Conservation (phyloP, 23 red algal species). For the Gracilaria vermiculophylla region DNA sequence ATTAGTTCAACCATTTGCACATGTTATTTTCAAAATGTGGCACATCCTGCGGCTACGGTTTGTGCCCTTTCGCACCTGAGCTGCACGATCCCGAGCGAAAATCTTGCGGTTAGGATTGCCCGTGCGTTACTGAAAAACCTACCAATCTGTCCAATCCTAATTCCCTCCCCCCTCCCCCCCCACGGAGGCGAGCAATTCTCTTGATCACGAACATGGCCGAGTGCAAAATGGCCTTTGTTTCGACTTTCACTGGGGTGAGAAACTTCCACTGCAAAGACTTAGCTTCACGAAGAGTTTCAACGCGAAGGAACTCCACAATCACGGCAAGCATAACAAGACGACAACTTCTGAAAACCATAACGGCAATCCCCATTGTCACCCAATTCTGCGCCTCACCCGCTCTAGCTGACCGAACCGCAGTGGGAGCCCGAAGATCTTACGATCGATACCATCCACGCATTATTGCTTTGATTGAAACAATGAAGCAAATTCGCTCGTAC, state of each 20-base stretch:
- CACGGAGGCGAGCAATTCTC: too few species aligned
- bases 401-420: slow-evolving; percentile 48
- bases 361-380: not conserved
- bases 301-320: not conserved
- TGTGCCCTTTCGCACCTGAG: too few species aligned
- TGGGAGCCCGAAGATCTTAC: slow-evolving; percentile 46
- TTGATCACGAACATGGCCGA: too few species aligned
- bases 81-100: too few species aligned
- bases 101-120: too few species aligned
- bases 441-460: slow-evolving; percentile 67
- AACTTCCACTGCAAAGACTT: not conserved
- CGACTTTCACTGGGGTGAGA: not conserved
- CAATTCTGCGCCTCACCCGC: not conserved
- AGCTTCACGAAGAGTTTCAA: not conserved
- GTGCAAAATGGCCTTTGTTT: slow-evolving; percentile 8
- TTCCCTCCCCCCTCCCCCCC: too few species aligned
- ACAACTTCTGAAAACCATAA: not conserved
- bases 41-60: too few species aligned
- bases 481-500: slow-evolving; percentile 13
- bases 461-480: slow-evolving; percentile 18
- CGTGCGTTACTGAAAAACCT: too few species aligned
- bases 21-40: too few species aligned
- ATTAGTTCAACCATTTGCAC: too few species aligned
- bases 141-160: too few species aligned
- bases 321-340: slow-evolving; percentile 7